A percentile compares a stretch with the other conserved stretches of the same genome.
These are phyloP conservation scores for Ogataea pilisensis DNA, from an alignment of 805 yeast species.

Conservation along the genomic window DNA sequence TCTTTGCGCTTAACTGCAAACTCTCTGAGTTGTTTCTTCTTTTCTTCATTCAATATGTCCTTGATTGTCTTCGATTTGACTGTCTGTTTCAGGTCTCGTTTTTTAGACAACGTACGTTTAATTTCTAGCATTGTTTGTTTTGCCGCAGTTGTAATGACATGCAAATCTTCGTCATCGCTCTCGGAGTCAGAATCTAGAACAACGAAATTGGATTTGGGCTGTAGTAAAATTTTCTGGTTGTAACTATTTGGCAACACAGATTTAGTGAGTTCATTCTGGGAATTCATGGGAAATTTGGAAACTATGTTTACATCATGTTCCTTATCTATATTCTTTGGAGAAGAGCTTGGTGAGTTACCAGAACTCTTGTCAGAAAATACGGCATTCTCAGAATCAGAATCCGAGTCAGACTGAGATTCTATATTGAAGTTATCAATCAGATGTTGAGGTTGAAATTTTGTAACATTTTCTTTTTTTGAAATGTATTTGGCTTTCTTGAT, in stretches of 20 bases:
- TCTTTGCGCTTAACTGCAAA: slow-evolving; percentile 12
- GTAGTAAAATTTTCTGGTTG: slow-evolving; percentile 1
- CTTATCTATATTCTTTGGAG: slow-evolving; percentile 12
- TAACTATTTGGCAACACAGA: not conserved
- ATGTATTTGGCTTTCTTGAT: slow-evolving; percentile 14
- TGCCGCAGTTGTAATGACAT: slow-evolving; percentile 8
- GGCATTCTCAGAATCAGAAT: slow-evolving; percentile 1
- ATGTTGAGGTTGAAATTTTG: slow-evolving; percentile 20
- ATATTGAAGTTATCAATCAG: slow-evolving; percentile 19
- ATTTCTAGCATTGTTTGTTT: slow-evolving; percentile 15
- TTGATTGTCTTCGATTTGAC: slow-evolving; percentile 9
- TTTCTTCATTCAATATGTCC: slow-evolving; percentile 14
- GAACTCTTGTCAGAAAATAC: slow-evolving; percentile 1
- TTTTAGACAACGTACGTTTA: slow-evolving; percentile 13
- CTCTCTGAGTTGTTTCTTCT: slow-evolving; percentile 12
- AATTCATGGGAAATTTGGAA: not conserved
- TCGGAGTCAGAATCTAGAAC: slow-evolving; percentile 10
- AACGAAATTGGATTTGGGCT: slow-evolving; percentile 2
- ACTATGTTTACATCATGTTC: not conserved
- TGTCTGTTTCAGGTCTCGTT: slow-evolving; percentile 4
- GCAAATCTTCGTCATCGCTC: slow-evolving; percentile 13
- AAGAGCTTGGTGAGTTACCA: slow-evolving; percentile 17
- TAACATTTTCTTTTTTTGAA: slow-evolving; percentile 13
- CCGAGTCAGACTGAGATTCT: slow-evolving; percentile 2
- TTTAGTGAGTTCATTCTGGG: not conserved